Conservation (phyloP, 257 asterid species). For the Ophiorrhiza pumila region DNA sequence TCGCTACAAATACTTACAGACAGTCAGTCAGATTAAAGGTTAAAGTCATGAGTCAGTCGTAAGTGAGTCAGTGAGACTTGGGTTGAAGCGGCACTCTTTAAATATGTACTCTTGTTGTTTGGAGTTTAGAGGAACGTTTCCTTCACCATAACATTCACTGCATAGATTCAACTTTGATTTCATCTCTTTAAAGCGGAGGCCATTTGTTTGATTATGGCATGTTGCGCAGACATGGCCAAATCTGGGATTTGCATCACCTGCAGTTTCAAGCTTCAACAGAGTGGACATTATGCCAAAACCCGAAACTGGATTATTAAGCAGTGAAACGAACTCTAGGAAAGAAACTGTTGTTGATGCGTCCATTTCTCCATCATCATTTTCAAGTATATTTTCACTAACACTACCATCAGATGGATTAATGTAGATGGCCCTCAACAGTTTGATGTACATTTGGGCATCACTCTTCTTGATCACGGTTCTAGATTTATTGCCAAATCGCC, state of each 20-base stretch:
- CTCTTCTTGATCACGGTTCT: slow-evolving; percentile 55
- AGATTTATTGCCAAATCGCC: slow-evolving; percentile 89
- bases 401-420: slow-evolving; percentile 78
- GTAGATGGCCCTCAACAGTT: slow-evolving; percentile 73
- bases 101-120: slow-evolving; percentile 83
- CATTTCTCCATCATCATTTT: slow-evolving; percentile 69
- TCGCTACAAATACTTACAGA: too few relatives aligned
- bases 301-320: slow-evolving; percentile 93
- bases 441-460: slow-evolving; percentile 70
- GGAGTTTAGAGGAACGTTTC: slow-evolving; percentile 71
- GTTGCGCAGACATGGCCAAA: slow-evolving; percentile 76
- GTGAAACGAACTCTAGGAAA: slow-evolving; percentile 50
- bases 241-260: slow-evolving; percentile 86
- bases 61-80: too few relatives aligned
- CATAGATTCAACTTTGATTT: slow-evolving; percentile 74
- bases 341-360: slow-evolving; percentile 58
- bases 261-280: slow-evolving; percentile 68
- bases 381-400: slow-evolving; percentile 72
- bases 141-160: slow-evolving; percentile 80
- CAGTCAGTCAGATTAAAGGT: too few relatives aligned
- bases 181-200: slow-evolving; percentile 89
- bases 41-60: too few relatives aligned
- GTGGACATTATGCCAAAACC: slow-evolving; percentile 78
- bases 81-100: slow-evolving; percentile 70
- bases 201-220: slow-evolving; percentile 80